phyloP scores from a whole-genome alignment of 1,284 basidiomycete species.

The Heterobasidion occidentale region DNA sequence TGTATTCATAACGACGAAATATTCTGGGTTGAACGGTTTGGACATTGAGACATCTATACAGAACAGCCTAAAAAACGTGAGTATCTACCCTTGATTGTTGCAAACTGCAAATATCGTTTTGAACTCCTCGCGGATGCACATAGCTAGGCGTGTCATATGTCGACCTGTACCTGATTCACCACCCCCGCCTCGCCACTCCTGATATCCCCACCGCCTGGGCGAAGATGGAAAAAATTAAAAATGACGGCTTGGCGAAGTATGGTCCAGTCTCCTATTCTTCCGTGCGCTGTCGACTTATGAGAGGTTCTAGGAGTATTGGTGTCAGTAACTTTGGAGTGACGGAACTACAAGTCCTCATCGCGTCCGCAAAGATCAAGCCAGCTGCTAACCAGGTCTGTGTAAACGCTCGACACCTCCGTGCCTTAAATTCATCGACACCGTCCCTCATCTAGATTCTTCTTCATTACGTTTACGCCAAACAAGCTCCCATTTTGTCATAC shows the following conservation, averaged over 20 bases:
- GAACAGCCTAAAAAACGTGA: constrained; percentile 31
- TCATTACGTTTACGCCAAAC: constrained; percentile 61
- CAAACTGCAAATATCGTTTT: background rate
- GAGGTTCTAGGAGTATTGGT: constrained; percentile 57
- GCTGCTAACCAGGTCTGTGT: constrained; percentile 64
- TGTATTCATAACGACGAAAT: constrained; percentile 55
- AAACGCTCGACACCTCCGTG: background rate
- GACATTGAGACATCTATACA: constrained; percentile 31
- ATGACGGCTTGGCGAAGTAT: constrained; percentile 54
- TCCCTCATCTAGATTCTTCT: constrained; percentile 38
- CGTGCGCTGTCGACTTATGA: background rate
- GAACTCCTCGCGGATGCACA: background rate
- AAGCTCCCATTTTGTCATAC: constrained; percentile 47
- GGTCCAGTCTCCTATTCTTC: background rate
- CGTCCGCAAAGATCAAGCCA: constrained; percentile 53
- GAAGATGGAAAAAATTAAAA: constrained; percentile 58
- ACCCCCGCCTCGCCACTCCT: constrained; percentile 32
- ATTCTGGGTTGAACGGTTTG: constrained; percentile 23
- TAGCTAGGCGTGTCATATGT: constrained; percentile 63
- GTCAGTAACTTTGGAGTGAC: constrained; percentile 67
- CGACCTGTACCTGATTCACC: constrained; percentile 69
- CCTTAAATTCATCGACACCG: background rate
- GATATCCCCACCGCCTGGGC: constrained; percentile 54
- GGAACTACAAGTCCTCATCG: constrained; percentile 51
- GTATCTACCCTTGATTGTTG: background rate